Conservation (phyloP, 257 asterid species). For the Fraxinus americana region DNA sequence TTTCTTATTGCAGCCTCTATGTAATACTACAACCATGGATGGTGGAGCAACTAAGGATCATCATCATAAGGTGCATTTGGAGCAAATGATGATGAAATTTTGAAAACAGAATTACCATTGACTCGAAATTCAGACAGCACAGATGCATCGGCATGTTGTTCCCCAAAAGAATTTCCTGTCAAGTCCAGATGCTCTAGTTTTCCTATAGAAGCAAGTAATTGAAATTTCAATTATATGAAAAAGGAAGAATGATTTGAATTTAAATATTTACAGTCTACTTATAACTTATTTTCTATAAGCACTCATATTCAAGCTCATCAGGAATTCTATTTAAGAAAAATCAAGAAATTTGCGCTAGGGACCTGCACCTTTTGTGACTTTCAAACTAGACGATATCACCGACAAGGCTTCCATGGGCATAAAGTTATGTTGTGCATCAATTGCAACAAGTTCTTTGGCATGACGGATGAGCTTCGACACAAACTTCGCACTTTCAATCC, state of each 20-base stretch:
- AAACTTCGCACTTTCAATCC: constrained; percentile 74
- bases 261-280: not conserved
- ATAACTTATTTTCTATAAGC: not conserved
- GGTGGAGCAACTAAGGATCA: constrained; percentile 60
- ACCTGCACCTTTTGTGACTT: constrained; percentile 59
- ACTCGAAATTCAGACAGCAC: constrained; percentile 46
- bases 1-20: too few relatives aligned
- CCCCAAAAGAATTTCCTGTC: constrained; percentile 56
- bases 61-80: constrained; percentile 59
- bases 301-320: not conserved
- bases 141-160: constrained; percentile 38
- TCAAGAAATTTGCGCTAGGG: not conserved
- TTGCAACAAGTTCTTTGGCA: constrained; percentile 52
- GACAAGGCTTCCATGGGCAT: constrained; percentile 76
- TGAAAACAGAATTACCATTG: constrained; percentile 44
- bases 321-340: not conserved
- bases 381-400: constrained; percentile 50
- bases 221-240: not conserved
- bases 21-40: not conserved
- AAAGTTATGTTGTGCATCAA: constrained; percentile 69
- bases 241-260: too few relatives aligned
- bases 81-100: constrained; percentile 36
- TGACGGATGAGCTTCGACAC: constrained; percentile 57
- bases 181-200: constrained; percentile 78
- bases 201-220: constrained; percentile 42